A percentile compares a stretch with the other conserved stretches of the same genome.
phyloP scores from a whole-genome alignment of 768 basidiomycete species.

The Kwoniella sp. region DNA sequence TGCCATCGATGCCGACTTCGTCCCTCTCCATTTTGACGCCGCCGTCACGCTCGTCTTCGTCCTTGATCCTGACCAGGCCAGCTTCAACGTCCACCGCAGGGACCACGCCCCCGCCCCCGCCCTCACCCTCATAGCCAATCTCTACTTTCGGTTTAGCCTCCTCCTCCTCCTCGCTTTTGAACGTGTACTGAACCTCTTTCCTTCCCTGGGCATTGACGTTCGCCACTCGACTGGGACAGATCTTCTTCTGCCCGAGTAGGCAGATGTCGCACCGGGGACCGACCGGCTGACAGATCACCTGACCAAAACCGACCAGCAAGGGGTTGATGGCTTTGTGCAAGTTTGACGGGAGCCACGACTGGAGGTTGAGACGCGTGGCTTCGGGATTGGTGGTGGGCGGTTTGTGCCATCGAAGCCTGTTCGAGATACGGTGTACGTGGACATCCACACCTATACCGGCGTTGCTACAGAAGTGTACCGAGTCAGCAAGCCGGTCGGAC shows the following conservation, averaged over 20 bases:
- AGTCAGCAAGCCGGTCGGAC: neutral
- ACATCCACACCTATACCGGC: constrained; percentile 92
- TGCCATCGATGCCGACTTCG: neutral
- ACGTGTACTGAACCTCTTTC: constrained; percentile 43
- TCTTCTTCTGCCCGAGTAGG: constrained; percentile 33
- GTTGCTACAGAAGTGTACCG: constrained; percentile 56
- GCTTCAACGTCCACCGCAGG: constrained; percentile 4
- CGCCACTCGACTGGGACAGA: constrained; percentile 39
- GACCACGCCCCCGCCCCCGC: too few relatives aligned
- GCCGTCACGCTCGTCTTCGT: neutral
- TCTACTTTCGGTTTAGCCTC: constrained; percentile 14
- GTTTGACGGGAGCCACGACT: constrained; percentile 46
- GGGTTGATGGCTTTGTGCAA: constrained; percentile 49
- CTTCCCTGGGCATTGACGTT: constrained; percentile 40
- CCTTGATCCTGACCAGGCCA: constrained; percentile 10
- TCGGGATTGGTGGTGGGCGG: constrained; percentile 79
- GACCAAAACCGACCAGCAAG: constrained; percentile 48
- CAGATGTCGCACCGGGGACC: constrained; percentile 49
- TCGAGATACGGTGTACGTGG: constrained; percentile 92
- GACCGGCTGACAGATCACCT: constrained; percentile 47
- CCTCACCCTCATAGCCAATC: constrained; percentile 20
- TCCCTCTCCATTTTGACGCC: constrained; percentile 12
- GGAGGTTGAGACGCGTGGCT: constrained; percentile 61
- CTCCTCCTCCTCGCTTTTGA: constrained; percentile 19
- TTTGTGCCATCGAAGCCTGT: constrained; percentile 87